A percentile compares a stretch with the other conserved stretches of the same genome.
Evolutionary conservation across 169 alveolate genomes (phyloP).

Genomic region (Miamiensis avidus): DNA sequence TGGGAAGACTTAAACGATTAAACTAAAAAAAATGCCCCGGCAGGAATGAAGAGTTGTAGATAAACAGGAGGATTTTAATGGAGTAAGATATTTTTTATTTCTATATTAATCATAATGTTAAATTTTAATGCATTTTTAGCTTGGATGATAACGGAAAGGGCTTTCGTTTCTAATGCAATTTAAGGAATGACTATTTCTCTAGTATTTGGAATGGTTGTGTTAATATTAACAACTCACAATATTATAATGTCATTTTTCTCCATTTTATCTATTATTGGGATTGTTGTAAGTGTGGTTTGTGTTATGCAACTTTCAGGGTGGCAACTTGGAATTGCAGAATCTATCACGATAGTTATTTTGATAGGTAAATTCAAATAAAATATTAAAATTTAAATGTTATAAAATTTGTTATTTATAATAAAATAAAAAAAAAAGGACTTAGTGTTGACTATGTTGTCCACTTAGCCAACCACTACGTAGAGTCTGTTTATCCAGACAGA

Average conservation of each 20-base stretch:
- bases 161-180: background rate
- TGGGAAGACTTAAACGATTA: background rate
- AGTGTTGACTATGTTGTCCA: conserved; percentile 49
- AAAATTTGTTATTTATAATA: too few relatives aligned
- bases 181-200: background rate
- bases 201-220: background rate
- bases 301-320: conserved; percentile 33
- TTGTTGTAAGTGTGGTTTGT: conserved; percentile 23
- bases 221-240: conserved; percentile 19
- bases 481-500: conserved; percentile 11
- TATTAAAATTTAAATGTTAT: too few relatives aligned
- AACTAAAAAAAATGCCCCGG: background rate
- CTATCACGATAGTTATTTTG: conserved; percentile 24
- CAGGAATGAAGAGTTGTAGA: background rate
- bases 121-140: background rate
- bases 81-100: background rate
- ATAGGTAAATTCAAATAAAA: background rate
- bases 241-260: conserved; percentile 16
- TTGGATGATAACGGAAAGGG: background rate
- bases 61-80: background rate
- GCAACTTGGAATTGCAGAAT: conserved; percentile 43
- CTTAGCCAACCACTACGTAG: conserved; percentile 23
- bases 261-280: conserved; percentile 16
- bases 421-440: conserved; percentile 7
- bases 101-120: too few relatives aligned